Percentiles rank a stretch among this genome's conserved stretches.
Evolutionary conservation across 1,284 basidiomycete species (phyloP).

Genomic region (Inonotus obliquus): DNA sequence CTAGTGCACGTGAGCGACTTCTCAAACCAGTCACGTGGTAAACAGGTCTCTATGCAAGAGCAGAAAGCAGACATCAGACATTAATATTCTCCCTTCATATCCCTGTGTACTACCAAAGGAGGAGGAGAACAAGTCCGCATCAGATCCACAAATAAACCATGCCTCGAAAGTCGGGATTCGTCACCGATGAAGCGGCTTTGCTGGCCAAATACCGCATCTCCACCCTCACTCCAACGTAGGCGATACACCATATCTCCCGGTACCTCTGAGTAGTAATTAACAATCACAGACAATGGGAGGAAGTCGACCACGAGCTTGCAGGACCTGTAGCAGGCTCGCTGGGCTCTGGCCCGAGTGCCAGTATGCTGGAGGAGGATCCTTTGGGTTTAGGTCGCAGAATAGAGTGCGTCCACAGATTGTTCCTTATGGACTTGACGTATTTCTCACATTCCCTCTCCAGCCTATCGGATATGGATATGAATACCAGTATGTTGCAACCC

Average conservation of each 20-base stretch:
- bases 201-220: conserved; percentile 73
- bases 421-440: conserved; percentile 8
- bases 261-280: neutral
- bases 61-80: neutral
- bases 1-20: too few species aligned
- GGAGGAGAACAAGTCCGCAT: too few species aligned
- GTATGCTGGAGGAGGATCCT: conserved; percentile 62
- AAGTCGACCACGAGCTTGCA: conserved; percentile 71
- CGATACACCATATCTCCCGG: neutral
- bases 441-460: conserved; percentile 32
- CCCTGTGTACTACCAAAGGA: too few species aligned
- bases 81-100: neutral
- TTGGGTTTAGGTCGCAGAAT: conserved; percentile 57
- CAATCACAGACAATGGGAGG: conserved; percentile 68
- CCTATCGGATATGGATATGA: conserved; percentile 62
- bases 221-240: conserved; percentile 63
- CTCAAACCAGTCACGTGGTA: neutral
- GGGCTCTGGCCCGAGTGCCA: conserved; percentile 40
- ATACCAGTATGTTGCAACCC: conserved; percentile 52
- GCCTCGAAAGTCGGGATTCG: conserved; percentile 50
- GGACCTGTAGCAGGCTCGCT: conserved; percentile 60
- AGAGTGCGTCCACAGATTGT: conserved; percentile 40
- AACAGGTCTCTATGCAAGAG: neutral
- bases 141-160: conserved; percentile 23
- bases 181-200: conserved; percentile 66